phyloP scores from a whole-genome alignment of 768 basidiomycete species.

The Rhodosporidiobolus sp. region DNA sequence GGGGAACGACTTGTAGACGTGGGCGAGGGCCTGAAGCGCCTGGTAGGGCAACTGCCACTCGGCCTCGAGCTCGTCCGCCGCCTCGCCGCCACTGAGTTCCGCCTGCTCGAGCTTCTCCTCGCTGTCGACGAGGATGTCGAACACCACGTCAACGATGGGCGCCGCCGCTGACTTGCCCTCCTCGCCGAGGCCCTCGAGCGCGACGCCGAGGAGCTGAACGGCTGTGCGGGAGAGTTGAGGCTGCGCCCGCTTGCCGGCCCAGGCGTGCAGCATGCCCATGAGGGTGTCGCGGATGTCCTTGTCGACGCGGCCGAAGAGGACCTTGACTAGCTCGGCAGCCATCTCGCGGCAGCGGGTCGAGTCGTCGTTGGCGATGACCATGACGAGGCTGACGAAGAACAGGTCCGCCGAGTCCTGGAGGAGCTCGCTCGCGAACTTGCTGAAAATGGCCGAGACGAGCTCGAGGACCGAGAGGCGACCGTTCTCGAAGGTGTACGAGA shows the following conservation, averaged over 20 bases:
- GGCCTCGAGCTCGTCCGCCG: conserved; percentile 52
- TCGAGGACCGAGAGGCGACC: conserved; percentile 94
- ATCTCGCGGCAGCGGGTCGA: conserved; percentile 83
- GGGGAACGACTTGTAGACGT: conserved; percentile 57
- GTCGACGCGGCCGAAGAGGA: conserved; percentile 67
- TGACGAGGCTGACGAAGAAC: conserved; percentile 83
- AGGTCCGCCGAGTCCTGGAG: conserved; percentile 78
- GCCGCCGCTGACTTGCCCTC: conserved; percentile 50
- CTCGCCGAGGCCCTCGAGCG: conserved; percentile 64
- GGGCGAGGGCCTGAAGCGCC: conserved; percentile 60
- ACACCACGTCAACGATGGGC: conserved; percentile 49
- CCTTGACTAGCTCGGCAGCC: conserved; percentile 78
- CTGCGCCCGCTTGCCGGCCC: conserved; percentile 66
- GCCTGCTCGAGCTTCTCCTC: conserved; percentile 49
- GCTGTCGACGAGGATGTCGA: conserved; percentile 49
- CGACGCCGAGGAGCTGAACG: conserved; percentile 74
- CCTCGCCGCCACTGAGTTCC: conserved; percentile 52
- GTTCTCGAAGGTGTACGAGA: conserved; percentile 83
- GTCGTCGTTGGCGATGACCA: conserved; percentile 91
- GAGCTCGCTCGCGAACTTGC: conserved; percentile 74
- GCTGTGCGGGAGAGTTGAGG: conserved; percentile 67
- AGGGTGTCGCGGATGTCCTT: conserved; percentile 59
- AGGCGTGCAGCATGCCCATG: conserved; percentile 69
- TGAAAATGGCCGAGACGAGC: conserved; percentile 73
- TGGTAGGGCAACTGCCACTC: conserved; percentile 85